A percentile compares a stretch with the other conserved stretches of the same genome.
These are phyloP conservation scores for Teunomyces atbi DNA, from an alignment of 805 yeast species.

Conservation along the genomic window DNA sequence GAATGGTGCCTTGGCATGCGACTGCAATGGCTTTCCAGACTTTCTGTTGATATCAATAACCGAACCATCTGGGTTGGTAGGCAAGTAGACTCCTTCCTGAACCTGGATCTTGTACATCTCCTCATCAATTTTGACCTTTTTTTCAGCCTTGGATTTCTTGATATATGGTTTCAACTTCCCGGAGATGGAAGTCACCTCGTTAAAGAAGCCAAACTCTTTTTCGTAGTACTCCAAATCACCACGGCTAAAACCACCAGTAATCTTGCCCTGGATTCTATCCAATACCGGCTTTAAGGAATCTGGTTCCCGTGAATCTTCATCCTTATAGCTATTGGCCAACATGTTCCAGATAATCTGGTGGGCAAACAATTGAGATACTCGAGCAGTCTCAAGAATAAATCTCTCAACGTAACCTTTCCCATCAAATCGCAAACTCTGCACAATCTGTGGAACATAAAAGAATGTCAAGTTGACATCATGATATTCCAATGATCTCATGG, in stretches of 20 bases:
- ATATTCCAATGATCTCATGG: slow-evolving; percentile 83
- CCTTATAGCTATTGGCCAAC: slow-evolving; percentile 88
- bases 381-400: slow-evolving; percentile 88
- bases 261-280: slow-evolving; percentile 65
- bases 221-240: slow-evolving; percentile 69
- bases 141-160: slow-evolving; percentile 92
- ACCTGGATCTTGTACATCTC: slow-evolving; percentile 81
- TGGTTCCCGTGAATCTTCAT: slow-evolving; percentile 79
- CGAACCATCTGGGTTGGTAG: slow-evolving; percentile 95
- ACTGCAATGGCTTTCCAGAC: slow-evolving; percentile 92
- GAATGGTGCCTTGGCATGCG: slow-evolving; percentile 98
- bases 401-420: slow-evolving; percentile 79
- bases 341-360: slow-evolving; percentile 99
- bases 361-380: slow-evolving; percentile 85
- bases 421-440: slow-evolving; percentile 86
- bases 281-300: slow-evolving; percentile 80
- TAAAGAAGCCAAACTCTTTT: slow-evolving; percentile 84
- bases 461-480: slow-evolving; percentile 87
- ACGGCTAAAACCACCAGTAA: slow-evolving; percentile 60
- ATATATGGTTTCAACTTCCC: slow-evolving; percentile 94
- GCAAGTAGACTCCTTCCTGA: slow-evolving; percentile 83
- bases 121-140: slow-evolving; percentile 92
- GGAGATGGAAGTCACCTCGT: slow-evolving; percentile 87
- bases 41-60: slow-evolving; percentile 87
- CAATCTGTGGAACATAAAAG: slow-evolving; percentile 97